Evolutionary conservation across 129 eudicot genomes (phyloP), one percentile per base, ranked within the genome.

Genomic region (Glebionis coronaria): DNA sequence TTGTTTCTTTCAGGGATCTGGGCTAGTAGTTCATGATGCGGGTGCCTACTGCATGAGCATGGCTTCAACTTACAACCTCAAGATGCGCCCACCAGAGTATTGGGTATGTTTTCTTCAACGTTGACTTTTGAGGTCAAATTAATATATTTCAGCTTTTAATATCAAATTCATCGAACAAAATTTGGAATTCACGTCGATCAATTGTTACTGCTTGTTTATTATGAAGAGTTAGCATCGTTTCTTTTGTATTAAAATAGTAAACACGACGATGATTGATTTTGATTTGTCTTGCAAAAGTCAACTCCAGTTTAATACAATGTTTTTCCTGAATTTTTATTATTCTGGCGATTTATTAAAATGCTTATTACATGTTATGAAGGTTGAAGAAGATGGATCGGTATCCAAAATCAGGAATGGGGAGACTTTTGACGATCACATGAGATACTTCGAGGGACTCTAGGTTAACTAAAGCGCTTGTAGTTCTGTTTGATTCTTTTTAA

Each of bases 11-110:
- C 76, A 93, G 99, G 99, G 97, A 70, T 54, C 92, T 28, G 95
- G 96, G 61, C 80, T 93, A 74, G 97, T 93, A 44, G 97, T 93
- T 67, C 98, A 93, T 71, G 97, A 93, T 82, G 99, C 99, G 12
- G 96, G 96, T 76, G 97, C 98, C 67, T 93, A 93, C 75, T 93
- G 97, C 83, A 88, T 93, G 98, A 88, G 95, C 67, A 93, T 93
- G 98, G 96, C 97, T 42, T 89, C 97, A 49, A 93, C 95, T 19
- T 93, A 88, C 85, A 88, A 88, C 66, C 95, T 92, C 66, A 88
- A 92, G 84, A 92, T 88, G 98, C 96, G 96, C 29, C 98, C 98
- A 21, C 95, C 98, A 0, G 98, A 91, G 35, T 88, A 88, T 71
- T 88, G 95, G 98, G 98, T 88, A 63, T 29, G 82, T 70, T 63